Base-by-base conservation (phyloP, 345 rosid genomes). In the Arabidopsis suecica region DNA sequence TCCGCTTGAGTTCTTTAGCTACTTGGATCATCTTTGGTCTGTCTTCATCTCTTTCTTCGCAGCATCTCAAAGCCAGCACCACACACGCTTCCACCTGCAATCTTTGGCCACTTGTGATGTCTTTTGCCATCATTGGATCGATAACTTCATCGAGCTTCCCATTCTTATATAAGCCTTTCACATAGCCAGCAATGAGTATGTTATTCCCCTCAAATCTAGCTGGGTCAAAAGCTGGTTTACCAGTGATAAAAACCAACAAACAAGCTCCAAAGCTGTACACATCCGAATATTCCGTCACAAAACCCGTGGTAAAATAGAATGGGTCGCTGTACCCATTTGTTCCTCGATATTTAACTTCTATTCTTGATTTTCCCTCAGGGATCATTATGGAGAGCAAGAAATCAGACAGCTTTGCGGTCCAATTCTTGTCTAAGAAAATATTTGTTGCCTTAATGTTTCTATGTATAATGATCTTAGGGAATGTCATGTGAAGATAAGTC, bases 1-100 rank as follows among this genome's bases (percentile, higher is more conserved):
- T 47, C 58, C 23, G 40, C 64, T 57, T 73, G 33, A 73, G 71
- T 36, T 54, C 65, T n/a, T 73, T 56, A 34, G 78, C 71, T 23
- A 73, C 65, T 5, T 65, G 64, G 50, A 45, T 45, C 50, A 45
- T 45, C 50, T n/a, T 45, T n/a, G 50, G 50, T n/a, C 20, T 45
- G 50, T 73, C 48, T 65, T 44, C 44, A 30, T 53, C 69, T 44
- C 38, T 38, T 20, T 18, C 20, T n/a, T 62, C 20, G 22, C 77
- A 73, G 28, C 71, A 73, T 20, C 77, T 73, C 57, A 64, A 34
- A 11, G 71, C 78, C 14, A 65, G 48, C 14, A 9, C 25, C 16
- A 64, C 9, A 65, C 70, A 64, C 1, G 70, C 62, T 55, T 54
- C 63, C 54, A 73, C 42, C 5, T 9, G 64, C 61, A 53, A 49